Conservation (phyloP, 2,329 filamentous ascomycete genomes). For the Chalaropsis ovoidea region DNA sequence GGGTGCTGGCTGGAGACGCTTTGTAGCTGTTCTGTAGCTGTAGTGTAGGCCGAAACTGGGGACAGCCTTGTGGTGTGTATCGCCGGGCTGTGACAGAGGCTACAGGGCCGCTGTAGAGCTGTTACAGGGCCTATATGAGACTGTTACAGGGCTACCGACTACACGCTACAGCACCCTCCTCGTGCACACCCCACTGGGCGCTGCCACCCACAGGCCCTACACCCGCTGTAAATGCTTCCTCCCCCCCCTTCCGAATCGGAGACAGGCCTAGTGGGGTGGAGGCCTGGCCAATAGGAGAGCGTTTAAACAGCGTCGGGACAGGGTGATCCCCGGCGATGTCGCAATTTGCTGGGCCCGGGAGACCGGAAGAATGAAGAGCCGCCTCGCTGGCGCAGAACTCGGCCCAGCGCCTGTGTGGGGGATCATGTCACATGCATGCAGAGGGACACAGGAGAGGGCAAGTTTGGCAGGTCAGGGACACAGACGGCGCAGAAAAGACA, state of each 20-base stretch:
- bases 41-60: too few relatives aligned
- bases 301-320: neutral
- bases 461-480: too few relatives aligned
- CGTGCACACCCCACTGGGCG: neutral
- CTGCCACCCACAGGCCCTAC: neutral
- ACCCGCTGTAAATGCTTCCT: neutral
- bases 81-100: too few relatives aligned
- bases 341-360: constrained; percentile 13
- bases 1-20: neutral
- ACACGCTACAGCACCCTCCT: neutral
- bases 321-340: constrained; percentile 17
- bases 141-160: neutral
- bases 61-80: neutral
- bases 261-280: neutral
- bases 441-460: too few relatives aligned
- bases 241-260: constrained; percentile 21
- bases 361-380: constrained; percentile 17
- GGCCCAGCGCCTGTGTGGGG: neutral
- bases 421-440: neutral
- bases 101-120: neutral
- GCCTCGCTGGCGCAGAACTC: neutral
- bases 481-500: too few relatives aligned
- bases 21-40: too few relatives aligned
- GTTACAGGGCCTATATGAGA: neutral
- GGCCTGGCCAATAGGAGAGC: constrained; percentile 11